Percentiles rank a stretch among this genome's conserved stretches.
Conservation (phyloP, 164 flowering plant species). For the Vitis cinerea region DNA sequence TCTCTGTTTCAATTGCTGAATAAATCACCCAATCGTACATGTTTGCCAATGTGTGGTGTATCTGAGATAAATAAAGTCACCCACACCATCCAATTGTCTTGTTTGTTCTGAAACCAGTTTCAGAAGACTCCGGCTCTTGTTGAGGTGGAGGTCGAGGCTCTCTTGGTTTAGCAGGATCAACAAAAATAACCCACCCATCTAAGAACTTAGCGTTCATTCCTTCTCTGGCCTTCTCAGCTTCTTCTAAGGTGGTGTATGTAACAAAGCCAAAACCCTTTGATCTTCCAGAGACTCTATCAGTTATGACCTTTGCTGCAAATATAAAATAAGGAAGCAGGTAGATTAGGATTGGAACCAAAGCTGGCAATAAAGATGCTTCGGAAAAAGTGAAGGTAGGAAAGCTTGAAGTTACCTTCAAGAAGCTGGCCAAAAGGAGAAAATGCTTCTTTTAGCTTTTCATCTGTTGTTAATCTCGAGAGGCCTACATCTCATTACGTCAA, state of each 20-base stretch:
- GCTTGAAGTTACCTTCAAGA: conserved; percentile 49
- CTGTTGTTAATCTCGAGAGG: conserved; percentile 71
- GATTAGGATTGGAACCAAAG: background rate
- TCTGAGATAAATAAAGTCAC: conserved; percentile 16
- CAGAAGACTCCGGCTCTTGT: conserved; percentile 39
- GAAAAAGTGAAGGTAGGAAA: background rate
- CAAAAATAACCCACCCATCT: conserved; percentile 97
- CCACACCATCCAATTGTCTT: conserved; percentile 95
- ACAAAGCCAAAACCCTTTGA: conserved; percentile 93
- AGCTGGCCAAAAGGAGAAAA: conserved; percentile 78
- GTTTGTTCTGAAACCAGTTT: conserved; percentile 58
- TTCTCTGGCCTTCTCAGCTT: conserved; percentile 78
- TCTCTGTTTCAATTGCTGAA: too few species aligned
- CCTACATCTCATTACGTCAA: conserved; percentile 40
- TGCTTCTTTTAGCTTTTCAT: conserved; percentile 70
- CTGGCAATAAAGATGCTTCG: background rate
- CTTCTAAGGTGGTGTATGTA: conserved; percentile 66
- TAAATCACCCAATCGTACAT: too few species aligned
- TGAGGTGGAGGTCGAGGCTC: conserved; percentile 60
- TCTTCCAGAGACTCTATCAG: conserved; percentile 66
- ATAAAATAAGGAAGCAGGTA: conserved; percentile 5
- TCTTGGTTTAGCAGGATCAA: conserved; percentile 83
- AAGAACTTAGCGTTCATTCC: conserved; percentile 79
- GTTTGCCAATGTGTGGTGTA: background rate
- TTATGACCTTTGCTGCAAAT: conserved; percentile 64